Evolutionary conservation across 768 basidiomycete species (phyloP), one percentile per base, ranked within the genome.

Genomic region (Kwoniella botswanensis): DNA sequence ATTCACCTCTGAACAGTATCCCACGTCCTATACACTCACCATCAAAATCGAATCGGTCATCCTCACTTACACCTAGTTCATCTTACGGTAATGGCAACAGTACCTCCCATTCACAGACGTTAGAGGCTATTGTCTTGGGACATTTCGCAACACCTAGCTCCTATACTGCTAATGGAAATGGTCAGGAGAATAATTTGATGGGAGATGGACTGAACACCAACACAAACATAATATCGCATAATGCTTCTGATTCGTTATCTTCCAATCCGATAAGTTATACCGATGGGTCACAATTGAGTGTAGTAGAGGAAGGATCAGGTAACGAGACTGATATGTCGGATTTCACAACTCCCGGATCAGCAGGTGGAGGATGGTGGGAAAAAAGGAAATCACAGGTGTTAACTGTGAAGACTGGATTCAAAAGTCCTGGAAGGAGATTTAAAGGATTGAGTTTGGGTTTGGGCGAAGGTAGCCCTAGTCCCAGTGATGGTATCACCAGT

Each of bases 301-400:
- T 62, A 22, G 66, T 66, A 10, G 71, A 70, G 35, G 71, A 72
- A 46, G 71, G 53, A 26, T 62, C 68, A 42, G 68, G 65, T 4
- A 71, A 61, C 41, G 75, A 73, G 29, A 67, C 75, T n/a, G 72
- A 71, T 17, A 57, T 61, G 24, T 70, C 65, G 24, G 74, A 72
- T 59, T 58, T 52, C 13, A 29, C 65, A 1, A 54, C 44, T 22
- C 43, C 44, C 24, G 67, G 53, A 13, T 42, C 53, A 10, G 67
- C 60, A 12, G 60, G 60, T 44, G 67, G 67, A 12, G 60, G 68
- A 44, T 75, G 74, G 74, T 75, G 74, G 72, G 72, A 68, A 22
- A 62, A 64, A 21, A 46, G 72, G 55, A 77, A 71, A 59, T 65
- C 66, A 4, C 68, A 58, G 21, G 69, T 56, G 1, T 43, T 71